Evolutionary conservation across 2,329 filamentous ascomycete species (phyloP), one percentile per base, ranked within the genome.

Genomic region (Fusarium sp.): DNA sequence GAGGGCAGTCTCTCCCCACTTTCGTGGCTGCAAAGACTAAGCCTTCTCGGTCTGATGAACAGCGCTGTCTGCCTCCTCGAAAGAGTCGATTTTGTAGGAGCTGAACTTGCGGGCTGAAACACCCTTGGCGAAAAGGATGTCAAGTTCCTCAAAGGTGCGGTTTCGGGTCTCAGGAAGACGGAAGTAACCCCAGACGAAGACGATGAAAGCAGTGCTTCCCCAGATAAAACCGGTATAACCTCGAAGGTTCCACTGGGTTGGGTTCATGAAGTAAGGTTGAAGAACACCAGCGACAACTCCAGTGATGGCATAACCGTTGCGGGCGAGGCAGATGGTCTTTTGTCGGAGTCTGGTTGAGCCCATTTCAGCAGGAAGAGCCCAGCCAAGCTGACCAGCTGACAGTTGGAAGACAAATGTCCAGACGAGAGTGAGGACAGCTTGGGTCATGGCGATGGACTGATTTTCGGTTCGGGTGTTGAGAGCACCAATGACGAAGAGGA

Each of bases 81-180:
- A 69, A 0, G 66, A 65, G 6, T 69, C 65, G 11, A 69, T 44
- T 15, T 69, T 39, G 3, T 69, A 69, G 14, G 66, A 69, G 33
- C 65, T 69, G 4, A 72, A 72, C 49, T 70, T 66, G 37, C 75
- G 70, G 3, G 75, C 75, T 14, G 73, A 58, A 1, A 77, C 60
- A 16, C 56, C 49, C 48, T 75, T 76, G n/a, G 75, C 72, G 75
- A 89, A 89, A 45, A 90, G 74, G 16, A 85, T 80, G 59, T 89
- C 87, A 3, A 89, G 80, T 77, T 89, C 86, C 71, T 86, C 86
- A 49, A 87, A 85, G 0, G 85, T 86, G 27, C 85, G 82, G 5
- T 82, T 84, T 45, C 84, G 85, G 1, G 86, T 84, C 77, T 89
- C 88, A 10, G 86, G 86, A 12, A 88, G 77, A 25, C 84, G 85